These are phyloP conservation scores for Thermoascus crustaceus DNA, from an alignment of 2,329 filamentous ascomycete genomes.

Conservation along the genomic window DNA sequence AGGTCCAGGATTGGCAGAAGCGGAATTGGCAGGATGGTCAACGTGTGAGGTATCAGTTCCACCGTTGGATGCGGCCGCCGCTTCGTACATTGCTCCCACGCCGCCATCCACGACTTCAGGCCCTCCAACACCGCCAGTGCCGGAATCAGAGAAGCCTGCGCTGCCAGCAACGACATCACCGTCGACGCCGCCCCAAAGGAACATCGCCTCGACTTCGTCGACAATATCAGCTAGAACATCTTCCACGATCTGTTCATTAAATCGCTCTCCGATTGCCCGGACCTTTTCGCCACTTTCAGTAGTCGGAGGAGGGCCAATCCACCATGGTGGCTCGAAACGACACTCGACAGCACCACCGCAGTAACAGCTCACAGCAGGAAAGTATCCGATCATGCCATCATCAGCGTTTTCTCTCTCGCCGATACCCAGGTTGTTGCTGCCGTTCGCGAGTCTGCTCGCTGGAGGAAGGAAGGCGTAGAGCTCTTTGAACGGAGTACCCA, in stretches of 20 bases:
- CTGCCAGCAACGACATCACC: constrained; percentile 21
- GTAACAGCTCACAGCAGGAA: constrained; percentile 87
- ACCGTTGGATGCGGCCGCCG: constrained; percentile 11
- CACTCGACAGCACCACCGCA: constrained; percentile 83
- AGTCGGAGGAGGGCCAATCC: constrained; percentile 64
- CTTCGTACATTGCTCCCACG: constrained; percentile 23
- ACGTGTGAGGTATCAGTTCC: constrained; percentile 2
- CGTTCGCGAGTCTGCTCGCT: constrained; percentile 52
- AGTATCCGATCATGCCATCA: constrained; percentile 92
- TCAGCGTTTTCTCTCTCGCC: constrained; percentile 81
- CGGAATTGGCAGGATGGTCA: constrained; percentile 9
- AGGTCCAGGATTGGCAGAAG: constrained; percentile 13
- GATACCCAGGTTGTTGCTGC: constrained; percentile 39
- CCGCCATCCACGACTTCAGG: constrained; percentile 25
- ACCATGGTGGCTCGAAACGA: constrained; percentile 92
- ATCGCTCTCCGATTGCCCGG: constrained; percentile 66
- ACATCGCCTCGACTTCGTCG: constrained; percentile 70
- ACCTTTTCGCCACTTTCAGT: constrained; percentile 36
- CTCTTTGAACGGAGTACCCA: constrained; percentile 82
- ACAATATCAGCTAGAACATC: constrained; percentile 88
- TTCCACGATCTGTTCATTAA: constrained; percentile 87
- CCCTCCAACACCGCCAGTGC: constrained; percentile 21
- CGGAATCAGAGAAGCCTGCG: constrained; percentile 16
- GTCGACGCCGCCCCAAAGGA: constrained; percentile 53
- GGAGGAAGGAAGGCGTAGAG: constrained; percentile 87